These are phyloP conservation scores for Dictyostelium purpureum DNA, from an alignment of 78 protist species.

Conservation along the genomic window DNA sequence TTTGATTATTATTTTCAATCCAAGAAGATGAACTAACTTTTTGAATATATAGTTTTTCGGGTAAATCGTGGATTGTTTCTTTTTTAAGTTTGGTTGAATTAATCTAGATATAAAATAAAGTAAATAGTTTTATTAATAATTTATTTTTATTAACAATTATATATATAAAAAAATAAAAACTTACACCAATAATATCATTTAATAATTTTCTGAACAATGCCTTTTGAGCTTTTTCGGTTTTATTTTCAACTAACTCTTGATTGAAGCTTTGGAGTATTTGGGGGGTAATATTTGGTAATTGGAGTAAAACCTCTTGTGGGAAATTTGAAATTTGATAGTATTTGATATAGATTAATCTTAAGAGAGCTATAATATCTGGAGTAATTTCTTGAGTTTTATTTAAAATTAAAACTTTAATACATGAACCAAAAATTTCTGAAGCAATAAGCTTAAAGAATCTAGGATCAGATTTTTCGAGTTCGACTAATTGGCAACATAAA, in stretches of 20 bases:
- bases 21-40: background rate
- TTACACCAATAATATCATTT: slow-evolving; percentile 1
- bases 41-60: slow-evolving; percentile 39
- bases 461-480: background rate
- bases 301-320: slow-evolving; percentile 8
- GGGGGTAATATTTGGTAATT: slow-evolving; percentile 25
- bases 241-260: background rate
- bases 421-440: slow-evolving; percentile 25
- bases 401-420: background rate
- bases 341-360: slow-evolving; percentile 38
- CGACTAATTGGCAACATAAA: background rate
- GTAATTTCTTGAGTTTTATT: background rate
- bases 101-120: background rate
- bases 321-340: background rate
- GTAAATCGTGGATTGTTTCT: slow-evolving; percentile 36
- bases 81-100: slow-evolving; percentile 7
- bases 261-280: background rate
- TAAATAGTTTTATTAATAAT: background rate
- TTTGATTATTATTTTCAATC: background rate
- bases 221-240: slow-evolving; percentile 46
- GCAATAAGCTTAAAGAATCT: slow-evolving; percentile 7
- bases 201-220: slow-evolving; percentile 20
- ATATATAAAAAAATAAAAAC: background rate
- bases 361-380: background rate
- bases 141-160: background rate